Evolutionary conservation across 2,329 filamentous ascomycete species (phyloP).

Genomic region (Fusarium sacchari): DNA sequence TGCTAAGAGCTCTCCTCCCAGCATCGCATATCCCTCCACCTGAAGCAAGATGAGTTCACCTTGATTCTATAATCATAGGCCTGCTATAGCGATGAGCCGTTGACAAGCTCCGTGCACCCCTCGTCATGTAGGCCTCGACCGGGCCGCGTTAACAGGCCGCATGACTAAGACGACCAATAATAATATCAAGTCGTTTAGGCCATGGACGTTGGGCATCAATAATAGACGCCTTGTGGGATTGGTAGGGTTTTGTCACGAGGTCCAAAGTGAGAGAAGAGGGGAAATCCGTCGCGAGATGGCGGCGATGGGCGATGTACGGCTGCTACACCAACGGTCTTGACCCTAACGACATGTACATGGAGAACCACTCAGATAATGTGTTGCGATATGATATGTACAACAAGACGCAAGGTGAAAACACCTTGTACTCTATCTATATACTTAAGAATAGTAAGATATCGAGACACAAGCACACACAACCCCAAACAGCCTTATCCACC

Average conservation of each 20-base stretch:
- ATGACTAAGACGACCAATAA: slow-evolving; percentile 10
- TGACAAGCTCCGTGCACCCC: slow-evolving; percentile 7
- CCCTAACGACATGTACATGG: not conserved
- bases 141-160: slow-evolving; percentile 25
- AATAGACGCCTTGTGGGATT: not conserved
- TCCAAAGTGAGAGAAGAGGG: slow-evolving; percentile 25
- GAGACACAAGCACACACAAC: slow-evolving; percentile 13
- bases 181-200: not conserved
- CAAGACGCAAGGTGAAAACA: slow-evolving; percentile 5
- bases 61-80: not conserved
- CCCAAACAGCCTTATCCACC: slow-evolving; percentile 4
- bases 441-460: slow-evolving; percentile 20
- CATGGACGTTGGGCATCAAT: slow-evolving; percentile 32
- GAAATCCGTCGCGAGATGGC: not conserved
- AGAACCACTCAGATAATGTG: slow-evolving; percentile 1
- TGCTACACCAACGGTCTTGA: not conserved
- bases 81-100: not conserved
- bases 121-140: slow-evolving; percentile 29
- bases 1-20: not conserved
- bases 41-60: not conserved
- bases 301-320: not conserved
- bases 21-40: not conserved
- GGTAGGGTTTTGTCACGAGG: slow-evolving; percentile 19
- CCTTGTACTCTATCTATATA: slow-evolving; percentile 14
- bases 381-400: slow-evolving; percentile 29